Percentiles rank a stretch among this genome's conserved stretches.
phyloP scores from a whole-genome alignment of 1,284 basidiomycete genomes.

The Leccinum fuscescens region DNA sequence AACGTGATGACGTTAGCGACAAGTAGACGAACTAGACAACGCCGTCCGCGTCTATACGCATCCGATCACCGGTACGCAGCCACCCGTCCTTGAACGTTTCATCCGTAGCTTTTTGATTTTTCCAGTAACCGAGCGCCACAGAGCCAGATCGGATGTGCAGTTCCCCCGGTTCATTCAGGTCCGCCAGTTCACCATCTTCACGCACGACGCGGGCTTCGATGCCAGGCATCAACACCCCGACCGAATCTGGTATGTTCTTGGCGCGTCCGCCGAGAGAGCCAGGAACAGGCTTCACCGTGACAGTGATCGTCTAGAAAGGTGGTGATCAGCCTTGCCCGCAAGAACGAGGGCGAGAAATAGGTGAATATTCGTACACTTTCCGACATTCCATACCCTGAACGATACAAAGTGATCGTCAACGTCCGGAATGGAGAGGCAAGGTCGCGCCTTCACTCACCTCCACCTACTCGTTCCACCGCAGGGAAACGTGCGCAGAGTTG shows the following conservation, averaged over 20 bases:
- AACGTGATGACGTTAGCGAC: not conserved
- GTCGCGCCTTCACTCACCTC: constrained; percentile 43
- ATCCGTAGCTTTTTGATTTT: constrained; percentile 61
- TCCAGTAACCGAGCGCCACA: constrained; percentile 66
- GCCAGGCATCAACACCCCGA: constrained; percentile 61
- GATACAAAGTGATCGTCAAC: not conserved
- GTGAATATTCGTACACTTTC: constrained; percentile 53
- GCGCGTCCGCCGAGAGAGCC: constrained; percentile 47
- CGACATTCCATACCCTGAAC: constrained; percentile 70
- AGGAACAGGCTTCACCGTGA: constrained; percentile 44
- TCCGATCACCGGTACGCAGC: constrained; percentile 70
- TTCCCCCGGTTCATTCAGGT: constrained; percentile 61
- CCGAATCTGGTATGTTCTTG: constrained; percentile 42
- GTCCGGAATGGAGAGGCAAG: not conserved
- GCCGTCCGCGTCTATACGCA: constrained; percentile 55
- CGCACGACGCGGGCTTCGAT: constrained; percentile 60
- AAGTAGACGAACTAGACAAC: constrained; percentile 58
- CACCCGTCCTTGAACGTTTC: constrained; percentile 69
- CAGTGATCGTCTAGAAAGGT: constrained; percentile 52
- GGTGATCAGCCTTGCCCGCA: constrained; percentile 1
- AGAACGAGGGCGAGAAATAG: not conserved
- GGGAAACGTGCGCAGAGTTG: constrained; percentile 42
- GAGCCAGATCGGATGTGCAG: constrained; percentile 55
- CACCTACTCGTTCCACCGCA: constrained; percentile 36
- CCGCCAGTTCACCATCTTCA: constrained; percentile 58